phyloP scores from a whole-genome alignment of 139 green algal genomes.

The Volvox africanus region DNA sequence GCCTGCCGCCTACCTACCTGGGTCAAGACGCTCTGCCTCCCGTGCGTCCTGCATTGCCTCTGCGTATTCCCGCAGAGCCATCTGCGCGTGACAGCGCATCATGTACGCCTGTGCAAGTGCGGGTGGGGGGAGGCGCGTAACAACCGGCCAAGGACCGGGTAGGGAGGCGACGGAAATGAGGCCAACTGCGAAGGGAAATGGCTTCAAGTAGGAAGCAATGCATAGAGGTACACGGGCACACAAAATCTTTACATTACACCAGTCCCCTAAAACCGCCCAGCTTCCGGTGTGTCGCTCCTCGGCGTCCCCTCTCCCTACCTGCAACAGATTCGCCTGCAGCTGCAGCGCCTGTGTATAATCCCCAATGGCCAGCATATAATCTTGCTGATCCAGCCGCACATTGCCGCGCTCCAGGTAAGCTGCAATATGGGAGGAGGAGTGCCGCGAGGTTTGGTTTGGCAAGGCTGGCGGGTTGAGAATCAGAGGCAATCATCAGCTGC shows the following conservation, averaged over 20 bases:
- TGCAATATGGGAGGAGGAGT: neutral
- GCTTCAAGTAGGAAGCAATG: too few species aligned
- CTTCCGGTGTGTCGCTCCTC: too few species aligned
- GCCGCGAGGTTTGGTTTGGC: too few species aligned
- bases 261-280: too few species aligned
- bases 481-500: too few species aligned
- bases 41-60: slow-evolving; percentile 41
- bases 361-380: slow-evolving; percentile 12
- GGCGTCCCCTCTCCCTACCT: neutral
- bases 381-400: slow-evolving; percentile 18
- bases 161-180: too few species aligned
- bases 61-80: slow-evolving; percentile 19
- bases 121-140: too few species aligned
- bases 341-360: slow-evolving; percentile 46
- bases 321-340: slow-evolving; percentile 50
- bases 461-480: too few species aligned
- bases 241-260: too few species aligned
- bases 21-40: slow-evolving; percentile 37
- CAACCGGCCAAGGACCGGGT: too few species aligned
- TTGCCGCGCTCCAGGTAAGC: slow-evolving; percentile 48
- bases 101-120: slow-evolving; percentile 23
- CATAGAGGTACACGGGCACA: too few species aligned
- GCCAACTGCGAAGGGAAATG: too few species aligned
- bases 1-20: neutral
- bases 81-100: slow-evolving; percentile 36